Conservation (phyloP, 805 yeast species). For the Teunomyces pallodes region DNA sequence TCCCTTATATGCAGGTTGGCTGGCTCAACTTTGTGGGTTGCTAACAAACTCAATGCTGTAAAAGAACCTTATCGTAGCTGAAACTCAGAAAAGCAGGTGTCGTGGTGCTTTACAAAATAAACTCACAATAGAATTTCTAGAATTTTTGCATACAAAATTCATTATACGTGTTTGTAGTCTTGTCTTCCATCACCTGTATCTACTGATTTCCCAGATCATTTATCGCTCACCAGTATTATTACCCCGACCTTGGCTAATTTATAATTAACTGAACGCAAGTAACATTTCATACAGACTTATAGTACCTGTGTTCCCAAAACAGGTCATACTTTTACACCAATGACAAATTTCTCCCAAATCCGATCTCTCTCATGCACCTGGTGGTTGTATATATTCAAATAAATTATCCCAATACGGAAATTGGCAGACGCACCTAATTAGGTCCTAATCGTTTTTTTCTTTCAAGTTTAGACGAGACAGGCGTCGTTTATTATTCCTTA, state of each 20-base stretch:
- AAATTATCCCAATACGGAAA: conserved; percentile 1
- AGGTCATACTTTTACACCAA: too few species aligned
- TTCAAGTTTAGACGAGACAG: background rate
- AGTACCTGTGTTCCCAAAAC: too few species aligned
- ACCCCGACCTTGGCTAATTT: background rate
- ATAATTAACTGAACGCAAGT: too few species aligned
- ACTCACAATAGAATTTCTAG: background rate
- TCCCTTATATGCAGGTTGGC: background rate
- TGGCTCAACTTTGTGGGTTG: background rate
- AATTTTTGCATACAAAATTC: background rate
- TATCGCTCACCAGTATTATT: background rate
- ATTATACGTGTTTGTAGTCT: background rate
- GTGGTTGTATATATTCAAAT: background rate
- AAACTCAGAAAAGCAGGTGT: background rate
- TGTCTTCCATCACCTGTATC: background rate
- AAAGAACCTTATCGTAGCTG: background rate
- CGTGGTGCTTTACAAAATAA: background rate
- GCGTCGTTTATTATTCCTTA: background rate
- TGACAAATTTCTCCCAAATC: too few species aligned
- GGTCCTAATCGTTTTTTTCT: background rate
- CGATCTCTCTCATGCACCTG: background rate
- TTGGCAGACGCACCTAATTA: background rate
- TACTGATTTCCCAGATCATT: background rate
- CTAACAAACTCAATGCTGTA: background rate
- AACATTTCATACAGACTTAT: too few species aligned